Evolutionary conservation across 176 grass and related monocot genomes (phyloP).

Genomic region (Hordeum marinum): DNA sequence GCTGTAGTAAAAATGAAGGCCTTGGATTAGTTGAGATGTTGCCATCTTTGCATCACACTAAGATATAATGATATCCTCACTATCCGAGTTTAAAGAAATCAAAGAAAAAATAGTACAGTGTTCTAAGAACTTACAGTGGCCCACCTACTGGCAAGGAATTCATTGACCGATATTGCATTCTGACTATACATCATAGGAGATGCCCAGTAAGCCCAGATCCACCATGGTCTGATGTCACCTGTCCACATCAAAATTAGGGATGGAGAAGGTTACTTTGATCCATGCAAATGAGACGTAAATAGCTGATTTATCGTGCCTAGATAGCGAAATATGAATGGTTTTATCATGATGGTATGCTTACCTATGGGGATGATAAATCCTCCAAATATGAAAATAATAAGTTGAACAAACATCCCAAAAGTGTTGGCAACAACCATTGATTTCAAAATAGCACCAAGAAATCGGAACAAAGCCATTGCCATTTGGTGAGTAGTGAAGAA

Average conservation of each 20-base stretch:
- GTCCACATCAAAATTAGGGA: constrained; percentile 14
- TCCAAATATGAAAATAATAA: constrained; percentile 81
- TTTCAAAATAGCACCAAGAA: constrained; percentile 67
- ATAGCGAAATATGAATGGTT: not conserved
- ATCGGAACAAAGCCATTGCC: constrained; percentile 73
- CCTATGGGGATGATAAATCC: constrained; percentile 78
- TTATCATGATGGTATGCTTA: constrained; percentile 19
- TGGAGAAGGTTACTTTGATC: not conserved
- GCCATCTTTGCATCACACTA: not conserved
- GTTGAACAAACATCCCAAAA: constrained; percentile 55
- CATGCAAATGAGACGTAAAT: not conserved
- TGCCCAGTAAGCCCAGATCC: constrained; percentile 89
- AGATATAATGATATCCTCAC: not conserved
- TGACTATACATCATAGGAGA: constrained; percentile 89
- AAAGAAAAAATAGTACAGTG: constrained; percentile 11
- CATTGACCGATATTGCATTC: constrained; percentile 80
- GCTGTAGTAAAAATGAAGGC: constrained; percentile 35
- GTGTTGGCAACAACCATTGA: constrained; percentile 82
- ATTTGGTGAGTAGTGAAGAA: constrained; percentile 67
- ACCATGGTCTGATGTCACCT: constrained; percentile 93
- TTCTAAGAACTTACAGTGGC: constrained; percentile 41
- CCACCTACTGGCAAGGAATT: constrained; percentile 88
- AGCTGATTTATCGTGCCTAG: not conserved
- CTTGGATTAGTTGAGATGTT: not conserved
- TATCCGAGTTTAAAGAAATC: not conserved